Evolutionary conservation across 2,329 filamentous ascomycete species (phyloP).

Genomic region (Beauveria sp.): DNA sequence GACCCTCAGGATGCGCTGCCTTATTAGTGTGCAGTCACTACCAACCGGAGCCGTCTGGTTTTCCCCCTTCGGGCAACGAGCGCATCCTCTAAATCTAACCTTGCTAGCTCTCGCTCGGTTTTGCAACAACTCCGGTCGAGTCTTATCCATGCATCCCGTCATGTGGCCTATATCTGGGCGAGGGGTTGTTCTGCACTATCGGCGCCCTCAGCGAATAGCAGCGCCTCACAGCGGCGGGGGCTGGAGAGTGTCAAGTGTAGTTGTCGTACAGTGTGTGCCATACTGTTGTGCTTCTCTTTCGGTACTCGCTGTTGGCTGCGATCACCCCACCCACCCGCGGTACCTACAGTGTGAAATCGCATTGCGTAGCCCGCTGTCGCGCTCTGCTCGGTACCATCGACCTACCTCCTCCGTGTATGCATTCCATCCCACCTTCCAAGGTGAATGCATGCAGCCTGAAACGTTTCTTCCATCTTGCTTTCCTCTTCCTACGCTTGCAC

Average conservation of each 20-base stretch:
- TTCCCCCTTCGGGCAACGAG: neutral
- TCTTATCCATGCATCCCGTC: slow-evolving; percentile 10
- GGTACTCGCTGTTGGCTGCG: neutral
- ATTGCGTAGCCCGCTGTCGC: neutral
- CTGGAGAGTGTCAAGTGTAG: neutral
- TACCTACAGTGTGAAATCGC: slow-evolving; percentile 7
- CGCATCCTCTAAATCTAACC: neutral
- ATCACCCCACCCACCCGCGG: neutral
- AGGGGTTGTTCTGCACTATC: slow-evolving; percentile 4
- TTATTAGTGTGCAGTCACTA: too few species aligned
- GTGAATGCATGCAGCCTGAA: slow-evolving; percentile 5
- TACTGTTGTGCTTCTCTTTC: neutral
- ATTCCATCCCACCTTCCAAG: slow-evolving; percentile 7
- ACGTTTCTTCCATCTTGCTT: neutral
- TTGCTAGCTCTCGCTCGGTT: neutral
- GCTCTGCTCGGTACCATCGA: neutral
- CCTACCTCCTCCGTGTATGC: neutral
- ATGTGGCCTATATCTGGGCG: slow-evolving; percentile 5
- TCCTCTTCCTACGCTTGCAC: neutral
- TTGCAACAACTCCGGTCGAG: neutral
- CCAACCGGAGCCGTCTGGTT: neutral
- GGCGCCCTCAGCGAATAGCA: neutral
- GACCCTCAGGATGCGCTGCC: neutral
- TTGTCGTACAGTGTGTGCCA: slow-evolving; percentile 3
- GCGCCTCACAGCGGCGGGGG: neutral